Evolutionary conservation across 805 yeast genomes (phyloP), one percentile per base, ranked within the genome.

Genomic region (Priceomyces fermenticarens): DNA sequence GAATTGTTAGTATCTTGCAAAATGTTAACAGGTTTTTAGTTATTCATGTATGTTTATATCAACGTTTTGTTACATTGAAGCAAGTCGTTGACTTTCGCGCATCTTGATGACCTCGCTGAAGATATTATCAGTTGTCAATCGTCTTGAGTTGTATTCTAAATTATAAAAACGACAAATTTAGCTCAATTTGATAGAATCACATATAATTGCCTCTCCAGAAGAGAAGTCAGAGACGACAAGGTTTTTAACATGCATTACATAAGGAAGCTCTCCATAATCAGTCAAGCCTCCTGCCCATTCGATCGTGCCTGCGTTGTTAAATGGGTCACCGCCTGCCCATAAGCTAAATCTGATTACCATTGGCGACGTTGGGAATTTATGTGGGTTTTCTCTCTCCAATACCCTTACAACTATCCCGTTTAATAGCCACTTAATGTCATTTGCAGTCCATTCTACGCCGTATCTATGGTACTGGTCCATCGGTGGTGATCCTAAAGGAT

Each of bases 311-410:
- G 45, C 46, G 8, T 42, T 49, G 35, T 66, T 67, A 6, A 36
- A 38, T 9, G 48, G 50, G 38, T 67, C 73, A 0, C 75, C 73
- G 3, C 75, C 75, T 1, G 65, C 69, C 74, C 75, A 70, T 16
- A 67, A 44, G 44, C 72, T 63, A 16, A 67, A 42, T 39, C 57
- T 57, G 16, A 69, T 49, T 5, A 47, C 36, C 70, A 65, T 65
- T 30, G 75, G 75, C 10, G 67, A 55, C 3, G 42, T 16, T 7
- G 74, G 73, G 36, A 47, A 59, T 12, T 68, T 69, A 29, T 64
- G 62, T 1, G 42, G 41, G 29, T 51, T 47, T 11, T 45, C 51
- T 2, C 45, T 41, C 9, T 16, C 32, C 2, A 65, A 43, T 3
- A 17, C 49, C 14, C 75, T 46, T 8, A 65, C 62, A 2, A 49